Evolutionary conservation across 805 yeast species (phyloP).

Genomic region (Aciculoconidium aculeatum): DNA sequence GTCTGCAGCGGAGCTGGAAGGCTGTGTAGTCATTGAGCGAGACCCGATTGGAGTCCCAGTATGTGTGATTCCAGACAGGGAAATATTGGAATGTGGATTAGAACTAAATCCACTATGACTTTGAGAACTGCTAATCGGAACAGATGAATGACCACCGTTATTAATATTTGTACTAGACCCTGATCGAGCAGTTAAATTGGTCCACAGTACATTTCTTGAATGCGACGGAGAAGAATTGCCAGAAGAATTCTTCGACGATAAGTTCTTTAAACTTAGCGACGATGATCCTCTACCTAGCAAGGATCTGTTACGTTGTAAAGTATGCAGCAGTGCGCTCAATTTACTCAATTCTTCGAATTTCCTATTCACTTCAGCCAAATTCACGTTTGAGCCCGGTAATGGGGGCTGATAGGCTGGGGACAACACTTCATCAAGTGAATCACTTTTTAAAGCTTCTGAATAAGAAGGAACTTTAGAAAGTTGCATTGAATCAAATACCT

Average conservation of each 20-base stretch:
- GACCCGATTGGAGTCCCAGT: constrained; percentile 4
- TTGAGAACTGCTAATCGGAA: not conserved
- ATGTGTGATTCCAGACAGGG: constrained; percentile 1
- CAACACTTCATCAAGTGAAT: constrained; percentile 39
- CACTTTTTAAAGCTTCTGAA: constrained; percentile 64
- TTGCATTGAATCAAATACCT: constrained; percentile 5
- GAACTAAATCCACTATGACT: constrained; percentile 3
- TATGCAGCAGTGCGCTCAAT: constrained; percentile 1
- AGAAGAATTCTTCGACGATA: constrained; percentile 18
- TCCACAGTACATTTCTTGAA: constrained; percentile 32
- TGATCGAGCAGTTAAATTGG: constrained; percentile 20
- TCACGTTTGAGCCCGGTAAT: constrained; percentile 33
- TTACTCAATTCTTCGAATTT: constrained; percentile 19
- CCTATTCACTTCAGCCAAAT: constrained; percentile 17
- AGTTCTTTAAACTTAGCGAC: constrained; percentile 17
- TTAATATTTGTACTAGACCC: not conserved
- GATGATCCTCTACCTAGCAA: constrained; percentile 23
- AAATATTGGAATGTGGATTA: constrained; percentile 1
- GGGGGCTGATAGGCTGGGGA: constrained; percentile 72
- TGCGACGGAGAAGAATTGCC: constrained; percentile 34
- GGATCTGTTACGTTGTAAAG: too few relatives aligned
- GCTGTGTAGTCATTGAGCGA: constrained; percentile 13
- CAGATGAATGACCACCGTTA: not conserved
- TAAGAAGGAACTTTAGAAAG: constrained; percentile 81
- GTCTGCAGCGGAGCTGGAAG: constrained; percentile 27